Evolutionary conservation across 768 basidiomycete species (phyloP).

Genomic region (Strobilomyces confusus): DNA sequence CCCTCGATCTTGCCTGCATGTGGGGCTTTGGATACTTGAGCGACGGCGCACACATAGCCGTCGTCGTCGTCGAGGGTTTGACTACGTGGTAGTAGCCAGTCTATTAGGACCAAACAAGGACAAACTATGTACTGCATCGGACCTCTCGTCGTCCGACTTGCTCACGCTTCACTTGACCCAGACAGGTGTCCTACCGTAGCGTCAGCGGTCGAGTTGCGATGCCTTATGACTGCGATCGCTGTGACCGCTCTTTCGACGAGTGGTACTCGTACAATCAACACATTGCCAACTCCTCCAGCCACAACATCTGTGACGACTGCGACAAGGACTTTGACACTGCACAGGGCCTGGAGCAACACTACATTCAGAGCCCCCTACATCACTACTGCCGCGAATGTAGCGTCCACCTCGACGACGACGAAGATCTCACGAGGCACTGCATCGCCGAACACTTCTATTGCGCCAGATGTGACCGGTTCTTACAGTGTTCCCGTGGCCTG

Average conservation of each 20-base stretch:
- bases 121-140: no score
- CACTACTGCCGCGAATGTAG: slow-evolving; percentile 51
- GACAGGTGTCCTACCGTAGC: no score
- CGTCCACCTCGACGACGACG: slow-evolving; percentile 35
- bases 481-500: slow-evolving; percentile 37
- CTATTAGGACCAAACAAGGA: no score
- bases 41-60: no score
- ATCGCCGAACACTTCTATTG: slow-evolving; percentile 42
- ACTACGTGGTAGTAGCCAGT: no score
- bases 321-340: slow-evolving; percentile 40
- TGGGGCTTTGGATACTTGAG: no score
- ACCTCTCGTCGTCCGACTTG: no score
- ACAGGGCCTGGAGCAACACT: slow-evolving; percentile 46
- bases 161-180: no score
- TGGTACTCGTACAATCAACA: slow-evolving; percentile 35
- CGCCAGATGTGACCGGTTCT: slow-evolving; percentile 37
- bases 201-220: slow-evolving; percentile 7
- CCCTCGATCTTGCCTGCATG: no score
- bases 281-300: slow-evolving; percentile 31
- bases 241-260: slow-evolving; percentile 36
- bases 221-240: slow-evolving; percentile 36
- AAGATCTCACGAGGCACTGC: slow-evolving; percentile 41
- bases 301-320: slow-evolving; percentile 47
- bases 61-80: no score
- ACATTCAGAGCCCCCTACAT: slow-evolving; percentile 45